Evolutionary conservation across 495 filamentous ascomycete genomes (phyloP).

Genomic region (Hypoxylon subgilvum): DNA sequence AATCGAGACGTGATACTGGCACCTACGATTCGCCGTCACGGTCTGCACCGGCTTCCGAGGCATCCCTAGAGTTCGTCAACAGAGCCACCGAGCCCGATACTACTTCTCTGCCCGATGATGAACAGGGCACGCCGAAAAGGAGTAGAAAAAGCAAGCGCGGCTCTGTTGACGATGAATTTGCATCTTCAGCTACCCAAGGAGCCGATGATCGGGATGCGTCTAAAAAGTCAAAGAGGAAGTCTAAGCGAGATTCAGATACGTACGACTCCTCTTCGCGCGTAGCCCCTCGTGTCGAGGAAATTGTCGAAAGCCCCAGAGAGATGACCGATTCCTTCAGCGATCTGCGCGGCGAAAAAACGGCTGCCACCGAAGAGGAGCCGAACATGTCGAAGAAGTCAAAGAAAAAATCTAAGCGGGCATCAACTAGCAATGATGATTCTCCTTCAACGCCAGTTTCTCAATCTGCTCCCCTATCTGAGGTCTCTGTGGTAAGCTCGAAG

Average conservation of each 20-base stretch:
- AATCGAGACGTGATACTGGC: conserved; percentile 39
- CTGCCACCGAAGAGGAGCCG: conserved; percentile 22
- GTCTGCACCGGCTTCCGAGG: conserved; percentile 19
- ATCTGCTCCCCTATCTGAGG: conserved; percentile 39
- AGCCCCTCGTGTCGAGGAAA: conserved; percentile 11
- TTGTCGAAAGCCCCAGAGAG: conserved; percentile 23
- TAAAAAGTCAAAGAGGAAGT: conserved; percentile 6
- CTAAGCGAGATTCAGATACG: conserved; percentile 25
- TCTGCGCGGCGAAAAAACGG: conserved; percentile 9
- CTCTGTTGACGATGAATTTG: conserved; percentile 21
- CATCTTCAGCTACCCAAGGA: background rate
- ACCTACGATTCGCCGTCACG: conserved; percentile 29
- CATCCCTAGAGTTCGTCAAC: conserved; percentile 11
- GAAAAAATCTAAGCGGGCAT: conserved; percentile 26
- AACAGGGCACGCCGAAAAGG: conserved; percentile 5
- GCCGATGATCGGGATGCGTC: conserved; percentile 11
- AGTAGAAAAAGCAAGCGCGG: conserved; percentile 10
- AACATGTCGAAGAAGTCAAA: conserved; percentile 31
- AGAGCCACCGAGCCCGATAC: conserved; percentile 2
- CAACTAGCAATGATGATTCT: conserved; percentile 8
- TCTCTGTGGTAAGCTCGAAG: conserved; percentile 36
- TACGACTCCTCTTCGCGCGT: conserved; percentile 39
- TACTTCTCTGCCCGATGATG: conserved; percentile 10
- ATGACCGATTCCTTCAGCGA: conserved; percentile 20
- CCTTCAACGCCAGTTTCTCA: conserved; percentile 21